A percentile compares a stretch with the other conserved stretches of the same genome.
phyloP scores from a whole-genome alignment of 257 asterid genomes.

The Buddleja alternifolia region DNA sequence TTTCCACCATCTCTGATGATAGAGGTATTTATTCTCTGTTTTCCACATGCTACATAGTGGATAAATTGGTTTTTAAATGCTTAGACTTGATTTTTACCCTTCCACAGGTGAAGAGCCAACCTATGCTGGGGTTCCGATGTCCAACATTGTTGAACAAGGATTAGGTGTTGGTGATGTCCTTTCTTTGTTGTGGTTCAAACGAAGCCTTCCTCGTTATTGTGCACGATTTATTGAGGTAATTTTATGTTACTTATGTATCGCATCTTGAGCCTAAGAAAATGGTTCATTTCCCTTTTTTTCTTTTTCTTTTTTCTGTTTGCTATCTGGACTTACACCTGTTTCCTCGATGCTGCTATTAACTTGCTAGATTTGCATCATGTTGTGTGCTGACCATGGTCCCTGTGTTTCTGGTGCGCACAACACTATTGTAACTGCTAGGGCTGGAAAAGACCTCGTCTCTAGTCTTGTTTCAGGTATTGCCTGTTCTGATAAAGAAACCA shows the following conservation, averaged over 20 bases:
- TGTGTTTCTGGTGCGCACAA: constrained; percentile 99
- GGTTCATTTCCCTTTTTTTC: constrained; percentile 10
- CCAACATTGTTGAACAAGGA: constrained; percentile 96
- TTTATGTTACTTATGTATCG: constrained; percentile 17
- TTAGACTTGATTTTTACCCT: constrained; percentile 24
- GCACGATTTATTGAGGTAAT: constrained; percentile 93
- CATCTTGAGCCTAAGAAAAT: constrained; percentile 3
- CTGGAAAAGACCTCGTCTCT: constrained; percentile 97
- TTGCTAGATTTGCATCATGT: constrained; percentile 89
- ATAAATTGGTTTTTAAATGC: constrained; percentile 10
- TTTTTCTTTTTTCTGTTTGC: too few relatives aligned
- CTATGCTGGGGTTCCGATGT: constrained; percentile 96
- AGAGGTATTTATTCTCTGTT: constrained; percentile 58
- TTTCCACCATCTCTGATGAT: constrained; percentile 97
- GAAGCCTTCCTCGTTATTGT: constrained; percentile 97
- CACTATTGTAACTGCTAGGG: constrained; percentile 96
- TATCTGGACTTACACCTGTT: constrained; percentile 12
- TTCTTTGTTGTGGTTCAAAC: constrained; percentile 96
- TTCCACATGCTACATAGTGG: neutral
- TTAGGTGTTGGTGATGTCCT: constrained; percentile 97
- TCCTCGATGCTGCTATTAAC: constrained; percentile 21
- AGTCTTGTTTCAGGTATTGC: constrained; percentile 91
- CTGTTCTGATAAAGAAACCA: neutral
- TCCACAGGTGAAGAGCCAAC: constrained; percentile 95
- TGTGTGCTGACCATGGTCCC: constrained; percentile 99